Conservation (phyloP, 495 filamentous ascomycete species). For the Talaromyces ruber region DNA sequence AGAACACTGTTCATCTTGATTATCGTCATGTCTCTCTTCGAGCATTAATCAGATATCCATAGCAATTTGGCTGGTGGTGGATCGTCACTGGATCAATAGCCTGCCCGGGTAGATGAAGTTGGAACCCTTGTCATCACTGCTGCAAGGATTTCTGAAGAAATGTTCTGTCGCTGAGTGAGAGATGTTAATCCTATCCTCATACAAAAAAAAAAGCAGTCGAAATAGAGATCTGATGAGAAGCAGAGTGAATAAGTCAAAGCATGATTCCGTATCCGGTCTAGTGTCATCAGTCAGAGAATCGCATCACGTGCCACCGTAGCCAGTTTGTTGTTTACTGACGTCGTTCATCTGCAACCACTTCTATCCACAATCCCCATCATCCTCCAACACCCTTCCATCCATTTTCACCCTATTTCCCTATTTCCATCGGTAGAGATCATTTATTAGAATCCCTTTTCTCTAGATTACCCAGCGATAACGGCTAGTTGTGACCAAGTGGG, state of each 20-base stretch:
- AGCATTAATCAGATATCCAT: background rate
- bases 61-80: background rate
- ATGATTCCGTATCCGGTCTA: background rate
- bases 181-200: background rate
- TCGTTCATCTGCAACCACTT: slow-evolving; percentile 7
- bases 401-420: slow-evolving; percentile 3
- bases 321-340: slow-evolving; percentile 12
- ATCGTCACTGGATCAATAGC: background rate
- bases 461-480: background rate
- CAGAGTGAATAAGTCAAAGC: background rate
- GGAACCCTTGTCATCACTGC: slow-evolving; percentile 1
- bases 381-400: background rate
- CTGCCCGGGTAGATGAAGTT: background rate
- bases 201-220: background rate
- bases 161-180: background rate
- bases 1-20: background rate
- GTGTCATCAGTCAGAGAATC: background rate
- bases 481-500: background rate
- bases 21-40: slow-evolving; percentile 1
- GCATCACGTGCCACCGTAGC: background rate
- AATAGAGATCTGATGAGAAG: background rate
- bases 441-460: background rate
- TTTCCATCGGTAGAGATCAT: background rate
- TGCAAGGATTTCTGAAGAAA: background rate
- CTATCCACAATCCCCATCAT: background rate